Evolutionary conservation across 2,329 filamentous ascomycete species (phyloP).

Genomic region (Lasiodiplodia hormozganensis): DNA sequence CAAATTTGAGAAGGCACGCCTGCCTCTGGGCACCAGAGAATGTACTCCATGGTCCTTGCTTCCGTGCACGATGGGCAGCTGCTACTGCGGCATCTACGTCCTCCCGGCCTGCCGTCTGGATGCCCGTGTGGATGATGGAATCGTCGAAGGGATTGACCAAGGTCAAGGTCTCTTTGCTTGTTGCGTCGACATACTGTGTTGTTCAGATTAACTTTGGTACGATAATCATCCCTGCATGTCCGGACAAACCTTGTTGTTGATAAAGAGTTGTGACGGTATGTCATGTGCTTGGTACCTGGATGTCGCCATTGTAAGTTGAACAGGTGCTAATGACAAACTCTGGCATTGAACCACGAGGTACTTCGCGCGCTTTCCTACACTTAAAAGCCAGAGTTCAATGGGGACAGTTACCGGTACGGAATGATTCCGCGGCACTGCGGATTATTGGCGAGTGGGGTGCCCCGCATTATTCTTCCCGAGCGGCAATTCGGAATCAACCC

Average conservation of each 20-base stretch:
- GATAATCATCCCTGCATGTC: neutral
- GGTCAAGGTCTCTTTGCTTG: neutral
- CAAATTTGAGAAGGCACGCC: constrained; percentile 66
- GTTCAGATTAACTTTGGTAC: neutral
- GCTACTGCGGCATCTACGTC: constrained; percentile 23
- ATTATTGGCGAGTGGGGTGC: neutral
- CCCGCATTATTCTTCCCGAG: neutral
- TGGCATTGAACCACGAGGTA: neutral
- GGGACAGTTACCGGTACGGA: neutral
- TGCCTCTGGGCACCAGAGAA: constrained; percentile 18
- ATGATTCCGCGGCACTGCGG: neutral
- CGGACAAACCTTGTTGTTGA: constrained; percentile 12
- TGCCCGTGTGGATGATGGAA: constrained; percentile 5
- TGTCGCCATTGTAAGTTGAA: neutral
- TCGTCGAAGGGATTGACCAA: constrained; percentile 19
- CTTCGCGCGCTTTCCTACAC: neutral
- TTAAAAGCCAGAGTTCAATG: neutral
- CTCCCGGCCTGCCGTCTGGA: constrained; percentile 8
- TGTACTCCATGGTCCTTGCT: constrained; percentile 8
- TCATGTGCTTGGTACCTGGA: constrained; percentile 2
- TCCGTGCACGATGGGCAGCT: neutral
- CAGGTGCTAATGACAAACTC: neutral
- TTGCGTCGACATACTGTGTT: neutral
- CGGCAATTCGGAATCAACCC: neutral
- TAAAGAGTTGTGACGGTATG: constrained; percentile 12